phyloP scores from a whole-genome alignment of 768 basidiomycete genomes.

The Pleurotus tuoliensis region DNA sequence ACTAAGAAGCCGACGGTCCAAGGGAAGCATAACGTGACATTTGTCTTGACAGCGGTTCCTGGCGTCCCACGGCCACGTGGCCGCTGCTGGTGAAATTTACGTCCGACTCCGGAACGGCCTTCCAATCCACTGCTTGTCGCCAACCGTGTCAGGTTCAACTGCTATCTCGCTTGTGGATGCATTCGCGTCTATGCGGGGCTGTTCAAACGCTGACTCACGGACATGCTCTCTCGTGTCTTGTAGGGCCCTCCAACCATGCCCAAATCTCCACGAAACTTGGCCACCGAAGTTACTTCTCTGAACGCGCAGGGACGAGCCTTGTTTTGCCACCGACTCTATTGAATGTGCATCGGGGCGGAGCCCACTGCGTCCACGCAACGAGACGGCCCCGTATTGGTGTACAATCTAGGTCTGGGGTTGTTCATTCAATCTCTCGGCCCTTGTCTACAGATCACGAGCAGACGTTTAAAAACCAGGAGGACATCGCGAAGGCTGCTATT shows the following conservation, averaged over 20 bases:
- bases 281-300: no score
- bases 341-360: no score
- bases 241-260: background rate
- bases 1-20: slow-evolving; percentile 4
- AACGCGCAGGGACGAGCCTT: no score
- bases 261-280: background rate
- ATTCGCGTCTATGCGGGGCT: slow-evolving; percentile 5
- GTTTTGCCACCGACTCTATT: no score
- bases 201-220: background rate
- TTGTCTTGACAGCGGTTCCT: slow-evolving; percentile 6
- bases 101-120: background rate
- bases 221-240: no score
- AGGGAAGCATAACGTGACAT: slow-evolving; percentile 3
- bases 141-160: background rate
- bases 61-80: slow-evolving; percentile 2
- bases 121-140: background rate
- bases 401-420: slow-evolving; percentile 28
- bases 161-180: slow-evolving; percentile 2
- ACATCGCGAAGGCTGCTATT: slow-evolving; percentile 66
- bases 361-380: background rate
- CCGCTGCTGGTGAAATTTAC: background rate
- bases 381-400: background rate
- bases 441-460: slow-evolving; percentile 22
- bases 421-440: slow-evolving; percentile 24
- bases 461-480: slow-evolving; percentile 51